Conservation (phyloP, 1,139 yeast species). For the Pichia sp. region DNA sequence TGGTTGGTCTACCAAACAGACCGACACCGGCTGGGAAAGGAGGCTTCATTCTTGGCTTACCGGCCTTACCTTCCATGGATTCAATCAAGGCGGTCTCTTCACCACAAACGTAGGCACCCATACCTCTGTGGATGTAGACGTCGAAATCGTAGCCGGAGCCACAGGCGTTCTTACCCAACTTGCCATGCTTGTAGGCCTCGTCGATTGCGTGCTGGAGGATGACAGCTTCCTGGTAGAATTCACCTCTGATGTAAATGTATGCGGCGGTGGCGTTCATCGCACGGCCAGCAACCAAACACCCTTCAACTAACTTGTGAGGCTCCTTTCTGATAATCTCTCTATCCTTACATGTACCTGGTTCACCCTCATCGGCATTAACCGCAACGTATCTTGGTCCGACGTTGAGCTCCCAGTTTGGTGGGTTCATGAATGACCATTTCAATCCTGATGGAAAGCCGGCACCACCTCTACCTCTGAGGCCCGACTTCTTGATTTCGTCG, state of each 20-base stretch:
- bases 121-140: slow-evolving; percentile 78
- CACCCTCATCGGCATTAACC: slow-evolving; percentile 91
- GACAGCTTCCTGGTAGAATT: slow-evolving; percentile 74
- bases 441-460: slow-evolving; percentile 90
- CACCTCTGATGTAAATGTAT: slow-evolving; percentile 84
- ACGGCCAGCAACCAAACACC: slow-evolving; percentile 80
- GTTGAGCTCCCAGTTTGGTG: slow-evolving; percentile 91
- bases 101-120: slow-evolving; percentile 90
- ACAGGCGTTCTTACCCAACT: slow-evolving; percentile 77
- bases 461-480: slow-evolving; percentile 88
- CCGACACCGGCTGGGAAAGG: slow-evolving; percentile 95
- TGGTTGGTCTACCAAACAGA: slow-evolving; percentile 82
- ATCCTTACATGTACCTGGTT: slow-evolving; percentile 90
- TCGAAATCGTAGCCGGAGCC: slow-evolving; percentile 83
- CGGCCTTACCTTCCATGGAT: slow-evolving; percentile 85
- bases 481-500: slow-evolving; percentile 78
- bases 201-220: slow-evolving; percentile 73
- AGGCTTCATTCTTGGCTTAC: slow-evolving; percentile 88
- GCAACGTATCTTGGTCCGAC: slow-evolving; percentile 80
- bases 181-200: slow-evolving; percentile 78
- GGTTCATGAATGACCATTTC: slow-evolving; percentile 91
- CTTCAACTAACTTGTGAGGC: slow-evolving; percentile 86
- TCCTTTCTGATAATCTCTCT: slow-evolving; percentile 85
- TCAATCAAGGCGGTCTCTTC: slow-evolving; percentile 88
- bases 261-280: slow-evolving; percentile 94